Evolutionary conservation across 2,329 filamentous ascomycete genomes (phyloP).

Genomic region (Cadophora gregata): DNA sequence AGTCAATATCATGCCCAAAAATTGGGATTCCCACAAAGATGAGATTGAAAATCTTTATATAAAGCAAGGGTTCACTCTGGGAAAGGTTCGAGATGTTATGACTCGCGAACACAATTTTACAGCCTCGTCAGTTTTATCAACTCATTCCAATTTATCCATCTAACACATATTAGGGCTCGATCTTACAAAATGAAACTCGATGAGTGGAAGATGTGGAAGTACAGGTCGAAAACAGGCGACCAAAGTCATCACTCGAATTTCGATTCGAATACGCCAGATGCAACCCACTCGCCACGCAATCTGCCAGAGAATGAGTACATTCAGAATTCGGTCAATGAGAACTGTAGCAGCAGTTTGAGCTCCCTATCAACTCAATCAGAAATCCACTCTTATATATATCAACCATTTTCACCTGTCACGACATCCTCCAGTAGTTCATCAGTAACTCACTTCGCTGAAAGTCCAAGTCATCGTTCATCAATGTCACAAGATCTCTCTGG

Average conservation of each 20-base stretch:
- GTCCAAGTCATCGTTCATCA: not conserved
- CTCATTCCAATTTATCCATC: not conserved
- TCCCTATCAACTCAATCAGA: not conserved
- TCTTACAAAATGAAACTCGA: slow-evolving; percentile 34
- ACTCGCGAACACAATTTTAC: slow-evolving; percentile 22
- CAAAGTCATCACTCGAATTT: slow-evolving; percentile 2
- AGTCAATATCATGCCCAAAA: slow-evolving; percentile 12
- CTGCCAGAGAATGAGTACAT: not conserved
- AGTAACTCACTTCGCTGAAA: not conserved
- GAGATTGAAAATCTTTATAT: slow-evolving; percentile 30
- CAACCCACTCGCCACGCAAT: not conserved
- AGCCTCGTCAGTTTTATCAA: slow-evolving; percentile 24
- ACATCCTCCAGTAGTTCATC: slow-evolving; percentile 10
- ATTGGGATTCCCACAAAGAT: slow-evolving; percentile 28
- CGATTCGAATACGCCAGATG: not conserved
- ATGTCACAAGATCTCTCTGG: slow-evolving; percentile 4
- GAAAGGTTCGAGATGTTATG: slow-evolving; percentile 27
- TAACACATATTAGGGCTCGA: slow-evolving; percentile 14
- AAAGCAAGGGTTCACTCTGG: slow-evolving; percentile 20
- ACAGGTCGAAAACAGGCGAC: slow-evolving; percentile 20
- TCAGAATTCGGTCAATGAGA: not conserved
- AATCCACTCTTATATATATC: not conserved
- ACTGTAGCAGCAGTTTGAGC: slow-evolving; percentile 2
- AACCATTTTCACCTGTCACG: slow-evolving; percentile 4
- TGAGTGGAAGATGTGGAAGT: slow-evolving; percentile 30